phyloP scores from a whole-genome alignment of 805 yeast genomes.

The Kazachstania bromeliacearum region DNA sequence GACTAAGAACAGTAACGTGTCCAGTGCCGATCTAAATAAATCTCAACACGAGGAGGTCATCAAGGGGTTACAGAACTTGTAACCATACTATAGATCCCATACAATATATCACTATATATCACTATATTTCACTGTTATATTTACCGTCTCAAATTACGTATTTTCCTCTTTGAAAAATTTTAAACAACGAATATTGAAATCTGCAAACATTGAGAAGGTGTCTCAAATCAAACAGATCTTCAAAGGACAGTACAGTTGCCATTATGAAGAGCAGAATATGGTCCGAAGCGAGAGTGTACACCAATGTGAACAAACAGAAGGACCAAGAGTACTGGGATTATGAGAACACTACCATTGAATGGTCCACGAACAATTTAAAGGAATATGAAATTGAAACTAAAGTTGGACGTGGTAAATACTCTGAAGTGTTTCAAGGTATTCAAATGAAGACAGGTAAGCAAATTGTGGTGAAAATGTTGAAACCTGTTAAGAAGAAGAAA shows the following conservation, averaged over 20 bases:
- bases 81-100: background rate
- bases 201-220: too few species aligned
- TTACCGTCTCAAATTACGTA: too few species aligned
- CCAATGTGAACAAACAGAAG: slow-evolving; percentile 59
- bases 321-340: slow-evolving; percentile 81
- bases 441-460: slow-evolving; percentile 52
- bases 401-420: slow-evolving; percentile 88
- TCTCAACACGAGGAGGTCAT: slow-evolving; percentile 29
- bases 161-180: too few species aligned
- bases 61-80: slow-evolving; percentile 27
- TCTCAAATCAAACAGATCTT: too few species aligned
- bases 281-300: slow-evolving; percentile 56
- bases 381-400: slow-evolving; percentile 71
- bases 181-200: too few species aligned
- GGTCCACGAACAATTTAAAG: slow-evolving; percentile 44
- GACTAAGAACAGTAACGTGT: slow-evolving; percentile 35
- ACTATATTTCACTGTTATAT: too few species aligned
- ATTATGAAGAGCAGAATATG: slow-evolving; percentile 29
- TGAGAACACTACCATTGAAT: slow-evolving; percentile 52
- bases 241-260: background rate
- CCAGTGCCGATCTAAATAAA: slow-evolving; percentile 12
- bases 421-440: slow-evolving; percentile 88
- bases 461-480: slow-evolving; percentile 81
- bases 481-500: slow-evolving; percentile 89
- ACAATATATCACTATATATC: too few species aligned